Evolutionary conservation across 164 flowering plant species (phyloP), one percentile per base, ranked within the genome.

Genomic region (Piper longum): DNA sequence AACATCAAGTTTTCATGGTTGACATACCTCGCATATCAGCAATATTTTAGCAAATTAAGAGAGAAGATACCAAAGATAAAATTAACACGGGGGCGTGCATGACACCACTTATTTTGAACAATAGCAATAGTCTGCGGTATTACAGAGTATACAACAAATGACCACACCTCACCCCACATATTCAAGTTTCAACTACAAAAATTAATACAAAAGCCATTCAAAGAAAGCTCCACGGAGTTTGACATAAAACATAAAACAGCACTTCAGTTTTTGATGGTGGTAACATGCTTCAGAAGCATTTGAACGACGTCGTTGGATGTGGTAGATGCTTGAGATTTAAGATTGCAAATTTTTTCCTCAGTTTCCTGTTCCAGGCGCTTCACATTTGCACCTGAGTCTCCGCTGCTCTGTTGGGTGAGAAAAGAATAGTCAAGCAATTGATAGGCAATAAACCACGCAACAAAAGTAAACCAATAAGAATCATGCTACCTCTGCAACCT

Each of bases 301-400:
- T 81, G 61, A 57, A 83, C 91, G 62, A 91, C 88, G 41, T 84
- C 96, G 56, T 69, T 71, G 4, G 93, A 85, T 39, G 88, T 81
- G 61, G 79, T 81, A n/a, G 74, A 62, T 13, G 88, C 73, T 69
- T 86, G 83, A 8, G 68, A 43, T 64, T 85, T 88, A 76, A 89
- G 77, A 66, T 84, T 76, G 8, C 70, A 36, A 56, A 89, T 92
- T 77, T 86, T 92, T 11, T 14, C 74, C 3, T 73, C 83, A 2
- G 98, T 92, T 74, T 92, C 98, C 67, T 63, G 65, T 58, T 92
- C 98, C 44, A 89, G 96, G 55, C 96, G 84, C 81, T 89, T 92
- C 59, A 83, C 88, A 65, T 89, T 92, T 36, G 95, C 85, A 66
- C 98, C 96, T 0, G 98, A 83, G 75, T 86, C 95, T 58, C 98